These are phyloP conservation scores for Lichtheimia ramosa DNA, from an alignment of 371 early-diverging fungal genomes.

Conservation along the genomic window DNA sequence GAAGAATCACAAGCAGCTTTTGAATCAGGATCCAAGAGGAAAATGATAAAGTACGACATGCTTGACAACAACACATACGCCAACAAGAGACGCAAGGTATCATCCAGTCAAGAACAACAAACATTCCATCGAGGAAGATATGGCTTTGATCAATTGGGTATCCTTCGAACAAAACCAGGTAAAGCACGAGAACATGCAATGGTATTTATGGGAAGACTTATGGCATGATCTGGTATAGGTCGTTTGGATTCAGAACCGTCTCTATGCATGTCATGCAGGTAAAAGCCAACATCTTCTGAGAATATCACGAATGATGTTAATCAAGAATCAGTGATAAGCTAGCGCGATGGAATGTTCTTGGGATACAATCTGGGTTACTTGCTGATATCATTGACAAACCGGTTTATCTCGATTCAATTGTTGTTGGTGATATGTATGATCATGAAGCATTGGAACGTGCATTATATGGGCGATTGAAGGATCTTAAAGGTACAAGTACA, in stretches of 20 bases:
- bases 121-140: constrained; percentile 59
- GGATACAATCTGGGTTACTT: constrained; percentile 71
- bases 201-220: neutral
- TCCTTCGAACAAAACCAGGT: constrained; percentile 82
- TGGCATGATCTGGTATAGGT: constrained; percentile 24
- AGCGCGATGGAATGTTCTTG: constrained; percentile 82
- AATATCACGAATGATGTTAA: too few relatives aligned
- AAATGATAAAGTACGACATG: constrained; percentile 6
- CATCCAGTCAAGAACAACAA: constrained; percentile 21
- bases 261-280: constrained; percentile 84
- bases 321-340: constrained; percentile 72
- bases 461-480: constrained; percentile 48
- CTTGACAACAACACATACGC: constrained; percentile 21
- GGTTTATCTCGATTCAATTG: constrained; percentile 66
- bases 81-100: constrained; percentile 35
- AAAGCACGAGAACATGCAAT: neutral
- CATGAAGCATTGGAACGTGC: constrained; percentile 61
- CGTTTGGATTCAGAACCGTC: constrained; percentile 78
- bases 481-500: constrained; percentile 23
- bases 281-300: constrained; percentile 1
- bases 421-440: constrained; percentile 71
- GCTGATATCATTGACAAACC: constrained; percentile 52
- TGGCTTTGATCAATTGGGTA: constrained; percentile 53
- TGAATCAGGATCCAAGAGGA: constrained; percentile 35
- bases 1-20: constrained; percentile 45